Evolutionary conservation across 805 yeast genomes (phyloP).

Genomic region (Cyberlindnera samutprakarnensis): DNA sequence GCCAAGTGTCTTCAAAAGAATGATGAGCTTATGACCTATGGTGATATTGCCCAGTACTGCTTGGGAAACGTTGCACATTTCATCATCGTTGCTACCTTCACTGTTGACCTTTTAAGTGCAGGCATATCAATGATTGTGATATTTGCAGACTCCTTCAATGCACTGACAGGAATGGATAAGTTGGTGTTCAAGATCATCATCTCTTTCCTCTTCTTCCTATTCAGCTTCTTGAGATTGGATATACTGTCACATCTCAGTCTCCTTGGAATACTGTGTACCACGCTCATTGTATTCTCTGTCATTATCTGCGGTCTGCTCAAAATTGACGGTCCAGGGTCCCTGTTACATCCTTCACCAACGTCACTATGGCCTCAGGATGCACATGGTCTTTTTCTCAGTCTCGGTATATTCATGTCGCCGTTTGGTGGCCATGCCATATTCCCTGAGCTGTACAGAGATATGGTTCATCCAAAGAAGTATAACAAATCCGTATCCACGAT

Average conservation of each 20-base stretch:
- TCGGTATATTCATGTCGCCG: conserved; percentile 67
- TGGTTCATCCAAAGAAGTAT: conserved; percentile 64
- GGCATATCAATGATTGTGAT: conserved; percentile 48
- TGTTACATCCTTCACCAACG: conserved; percentile 37
- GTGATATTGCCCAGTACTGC: conserved; percentile 46
- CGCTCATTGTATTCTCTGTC: conserved; percentile 39
- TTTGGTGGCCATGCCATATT: conserved; percentile 84
- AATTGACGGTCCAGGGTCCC: conserved; percentile 44
- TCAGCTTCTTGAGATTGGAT: conserved; percentile 50
- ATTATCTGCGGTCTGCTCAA: conserved; percentile 39
- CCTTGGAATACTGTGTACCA: conserved; percentile 49
- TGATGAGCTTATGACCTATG: conserved; percentile 41
- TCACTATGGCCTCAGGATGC: conserved; percentile 32
- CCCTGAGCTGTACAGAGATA: conserved; percentile 68
- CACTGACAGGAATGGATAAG: conserved; percentile 35
- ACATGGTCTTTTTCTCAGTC: conserved; percentile 37
- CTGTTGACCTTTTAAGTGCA: conserved; percentile 55
- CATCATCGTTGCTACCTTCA: conserved; percentile 40
- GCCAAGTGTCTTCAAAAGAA: conserved; percentile 39
- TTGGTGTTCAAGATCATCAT: conserved; percentile 35
- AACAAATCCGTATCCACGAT: conserved; percentile 44
- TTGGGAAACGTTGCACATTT: conserved; percentile 40
- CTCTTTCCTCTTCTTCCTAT: conserved; percentile 31
- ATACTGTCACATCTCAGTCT: conserved; percentile 46
- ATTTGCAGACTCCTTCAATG: conserved; percentile 52